phyloP scores from a whole-genome alignment of 345 rosid species.

The Eucalyptus shirleyi region DNA sequence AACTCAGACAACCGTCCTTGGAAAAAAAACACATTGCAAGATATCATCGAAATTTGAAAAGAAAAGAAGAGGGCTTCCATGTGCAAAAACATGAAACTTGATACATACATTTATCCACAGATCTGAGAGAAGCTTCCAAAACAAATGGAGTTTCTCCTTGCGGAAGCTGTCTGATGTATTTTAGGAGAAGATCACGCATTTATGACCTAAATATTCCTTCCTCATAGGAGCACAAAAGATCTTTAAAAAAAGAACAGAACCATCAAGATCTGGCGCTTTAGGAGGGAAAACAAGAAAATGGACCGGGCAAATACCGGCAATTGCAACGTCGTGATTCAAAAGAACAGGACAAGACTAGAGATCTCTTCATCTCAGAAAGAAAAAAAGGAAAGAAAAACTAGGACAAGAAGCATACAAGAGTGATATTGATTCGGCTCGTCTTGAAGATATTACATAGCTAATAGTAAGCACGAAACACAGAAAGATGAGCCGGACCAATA shows the following conservation, averaged over 20 bases:
- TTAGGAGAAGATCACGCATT: not conserved
- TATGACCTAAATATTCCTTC: not conserved
- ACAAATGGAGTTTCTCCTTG: not conserved
- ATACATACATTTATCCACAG: not conserved
- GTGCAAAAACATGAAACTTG: not conserved
- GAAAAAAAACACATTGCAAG: not conserved
- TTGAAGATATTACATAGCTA: not conserved
- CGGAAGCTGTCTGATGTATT: not conserved
- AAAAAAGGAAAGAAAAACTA: not conserved
- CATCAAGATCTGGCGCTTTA: not conserved
- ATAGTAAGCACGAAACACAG: not conserved
- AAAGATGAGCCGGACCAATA: conserved; percentile 27
- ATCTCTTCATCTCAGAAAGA: not conserved
- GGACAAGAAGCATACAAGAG: conserved; percentile 18
- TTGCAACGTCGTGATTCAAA: not conserved
- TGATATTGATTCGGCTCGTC: conserved; percentile 41
- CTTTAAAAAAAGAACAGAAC: not conserved
- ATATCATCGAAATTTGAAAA: not conserved
- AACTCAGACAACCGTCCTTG: not conserved
- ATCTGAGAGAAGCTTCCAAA: not conserved
- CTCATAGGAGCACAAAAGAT: not conserved
- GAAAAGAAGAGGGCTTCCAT: not conserved
- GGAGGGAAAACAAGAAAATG: not conserved
- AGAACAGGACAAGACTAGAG: not conserved
- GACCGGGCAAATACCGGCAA: not conserved